Evolutionary conservation across 805 yeast genomes (phyloP).

Genomic region (Grigorovia transvaalensis): DNA sequence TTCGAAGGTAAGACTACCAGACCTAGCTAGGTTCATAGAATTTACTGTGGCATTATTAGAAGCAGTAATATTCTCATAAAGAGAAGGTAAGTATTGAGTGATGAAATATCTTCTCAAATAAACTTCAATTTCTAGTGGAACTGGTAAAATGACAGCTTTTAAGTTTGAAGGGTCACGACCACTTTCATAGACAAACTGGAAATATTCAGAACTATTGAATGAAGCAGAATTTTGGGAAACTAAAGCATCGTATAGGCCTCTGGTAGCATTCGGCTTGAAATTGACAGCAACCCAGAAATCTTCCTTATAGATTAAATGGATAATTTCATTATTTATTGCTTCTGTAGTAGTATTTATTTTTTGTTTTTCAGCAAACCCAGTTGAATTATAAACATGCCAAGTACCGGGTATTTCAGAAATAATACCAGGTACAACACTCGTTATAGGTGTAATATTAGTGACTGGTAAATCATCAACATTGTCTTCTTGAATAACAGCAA

Average conservation of each 20-base stretch:
- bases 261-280: conserved; percentile 39
- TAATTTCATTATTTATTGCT: conserved; percentile 30
- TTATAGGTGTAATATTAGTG: not conserved
- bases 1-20: conserved; percentile 28
- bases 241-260: conserved; percentile 18
- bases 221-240: conserved; percentile 7
- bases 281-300: conserved; percentile 55
- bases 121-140: conserved; percentile 30
- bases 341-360: conserved; percentile 8
- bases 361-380: conserved; percentile 15
- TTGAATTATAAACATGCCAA: conserved; percentile 24
- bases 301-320: conserved; percentile 40
- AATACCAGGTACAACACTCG: not conserved
- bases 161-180: conserved; percentile 52
- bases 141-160: conserved; percentile 35
- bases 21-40: conserved; percentile 4
- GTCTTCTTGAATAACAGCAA: conserved; percentile 3
- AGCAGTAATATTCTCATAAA: conserved; percentile 12
- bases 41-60: not conserved
- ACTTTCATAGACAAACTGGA: conserved; percentile 43
- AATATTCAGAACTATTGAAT: conserved; percentile 15
- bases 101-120: conserved; percentile 3
- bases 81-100: conserved; percentile 6
- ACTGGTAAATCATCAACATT: not conserved
- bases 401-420: conserved; percentile 12